A percentile compares a stretch with the other conserved stretches of the same genome.
Evolutionary conservation across 192 early-diverging fungal species (phyloP).

Genomic region (Diversispora epigaea): DNA sequence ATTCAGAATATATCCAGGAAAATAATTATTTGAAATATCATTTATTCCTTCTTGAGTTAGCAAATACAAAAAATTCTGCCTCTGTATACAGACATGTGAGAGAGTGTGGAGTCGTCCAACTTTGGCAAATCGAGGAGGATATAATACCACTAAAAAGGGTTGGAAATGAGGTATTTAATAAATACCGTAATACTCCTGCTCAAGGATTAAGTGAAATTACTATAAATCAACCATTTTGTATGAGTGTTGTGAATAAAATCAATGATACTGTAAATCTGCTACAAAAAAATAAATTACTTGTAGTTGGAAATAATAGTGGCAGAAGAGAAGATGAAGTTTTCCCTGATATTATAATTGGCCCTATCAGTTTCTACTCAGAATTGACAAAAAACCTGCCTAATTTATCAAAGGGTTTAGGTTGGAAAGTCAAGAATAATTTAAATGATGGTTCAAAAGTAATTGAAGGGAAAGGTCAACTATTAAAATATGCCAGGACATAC

Average conservation of each 20-base stretch:
- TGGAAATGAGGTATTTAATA: not conserved
- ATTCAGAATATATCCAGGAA: slow-evolving; percentile 7
- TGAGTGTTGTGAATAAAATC: slow-evolving; percentile 9
- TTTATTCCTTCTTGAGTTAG: not conserved
- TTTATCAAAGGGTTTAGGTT: slow-evolving; percentile 26
- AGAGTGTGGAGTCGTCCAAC: not conserved
- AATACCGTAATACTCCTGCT: not conserved
- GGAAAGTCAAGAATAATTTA: slow-evolving; percentile 19
- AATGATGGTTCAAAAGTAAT: not conserved
- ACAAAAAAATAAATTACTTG: not conserved
- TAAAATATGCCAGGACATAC: slow-evolving; percentile 28
- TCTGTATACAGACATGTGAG: slow-evolving; percentile 9
- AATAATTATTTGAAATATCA: not conserved
- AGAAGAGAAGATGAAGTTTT: not conserved
- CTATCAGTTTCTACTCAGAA: not conserved
- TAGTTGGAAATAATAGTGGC: not conserved
- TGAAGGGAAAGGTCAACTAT: slow-evolving; percentile 16
- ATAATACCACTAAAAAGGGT: not conserved
- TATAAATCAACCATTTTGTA: slow-evolving; percentile 20
- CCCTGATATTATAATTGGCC: slow-evolving; percentile 25
- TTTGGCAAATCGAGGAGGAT: slow-evolving; percentile 19
- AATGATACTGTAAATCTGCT: slow-evolving; percentile 4
- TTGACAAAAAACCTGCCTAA: slow-evolving; percentile 19
- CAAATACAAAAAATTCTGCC: slow-evolving; percentile 1
- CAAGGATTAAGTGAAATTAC: slow-evolving; percentile 24